Conservation (phyloP, 1,284 basidiomycete species). For the Cerrena zonata region DNA sequence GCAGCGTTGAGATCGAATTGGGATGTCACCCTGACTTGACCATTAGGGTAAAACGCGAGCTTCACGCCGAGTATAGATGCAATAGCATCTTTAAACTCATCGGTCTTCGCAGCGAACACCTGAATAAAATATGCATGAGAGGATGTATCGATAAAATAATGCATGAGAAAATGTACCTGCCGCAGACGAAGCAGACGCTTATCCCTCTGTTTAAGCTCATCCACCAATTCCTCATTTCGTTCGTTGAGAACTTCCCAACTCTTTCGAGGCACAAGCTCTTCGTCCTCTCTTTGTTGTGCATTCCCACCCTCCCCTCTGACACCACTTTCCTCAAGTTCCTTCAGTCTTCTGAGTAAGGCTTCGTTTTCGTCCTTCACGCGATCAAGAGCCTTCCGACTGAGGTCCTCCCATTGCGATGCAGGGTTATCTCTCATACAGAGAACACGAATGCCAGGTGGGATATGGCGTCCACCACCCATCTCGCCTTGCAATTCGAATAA, state of each 20-base stretch:
- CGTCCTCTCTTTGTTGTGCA: slow-evolving; percentile 13
- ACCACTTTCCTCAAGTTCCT: slow-evolving; percentile 45
- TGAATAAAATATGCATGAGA: slow-evolving; percentile 21
- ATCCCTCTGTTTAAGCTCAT: slow-evolving; percentile 63
- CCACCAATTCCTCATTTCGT: slow-evolving; percentile 59
- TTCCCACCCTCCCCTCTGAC: slow-evolving; percentile 12
- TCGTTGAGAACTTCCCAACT: slow-evolving; percentile 62
- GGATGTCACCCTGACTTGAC: slow-evolving; percentile 78
- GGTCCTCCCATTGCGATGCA: slow-evolving; percentile 64
- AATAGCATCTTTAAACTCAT: slow-evolving; percentile 78
- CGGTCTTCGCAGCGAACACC: slow-evolving; percentile 69
- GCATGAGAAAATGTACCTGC: slow-evolving; percentile 39
- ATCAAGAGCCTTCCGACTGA: slow-evolving; percentile 63
- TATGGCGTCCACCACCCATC: slow-evolving; percentile 71
- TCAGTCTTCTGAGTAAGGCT: slow-evolving; percentile 54
- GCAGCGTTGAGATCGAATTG: slow-evolving; percentile 67
- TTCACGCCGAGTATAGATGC: slow-evolving; percentile 79
- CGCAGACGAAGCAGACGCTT: slow-evolving; percentile 70
- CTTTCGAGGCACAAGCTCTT: slow-evolving; percentile 55
- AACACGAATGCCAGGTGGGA: slow-evolving; percentile 66
- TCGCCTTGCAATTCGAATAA: slow-evolving; percentile 72
- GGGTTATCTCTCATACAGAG: slow-evolving; percentile 72
- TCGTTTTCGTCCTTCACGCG: slow-evolving; percentile 71
- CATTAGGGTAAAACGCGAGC: slow-evolving; percentile 78
- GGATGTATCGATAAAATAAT: not conserved